These are phyloP conservation scores for bread wheat (Triticum aestivum) DNA, from an alignment of 176 grass and related monocot genomes.

Conservation along the genomic window DNA sequence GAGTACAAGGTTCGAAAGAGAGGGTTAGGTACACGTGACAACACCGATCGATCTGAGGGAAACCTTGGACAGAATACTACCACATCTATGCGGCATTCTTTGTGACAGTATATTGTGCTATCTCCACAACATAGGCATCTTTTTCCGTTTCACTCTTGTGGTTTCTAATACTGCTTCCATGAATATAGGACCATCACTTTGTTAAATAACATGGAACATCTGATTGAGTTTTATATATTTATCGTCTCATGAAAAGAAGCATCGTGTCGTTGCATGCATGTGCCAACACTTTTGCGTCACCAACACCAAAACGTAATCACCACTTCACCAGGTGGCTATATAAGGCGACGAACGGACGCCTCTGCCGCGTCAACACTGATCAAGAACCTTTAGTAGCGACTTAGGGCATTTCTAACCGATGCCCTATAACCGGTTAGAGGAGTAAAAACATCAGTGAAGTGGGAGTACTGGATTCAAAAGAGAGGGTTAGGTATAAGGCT, in stretches of 20 bases:
- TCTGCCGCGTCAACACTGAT: too few species aligned
- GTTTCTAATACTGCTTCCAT: neutral
- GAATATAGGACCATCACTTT: neutral
- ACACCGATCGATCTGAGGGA: neutral
- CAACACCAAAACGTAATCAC: too few species aligned
- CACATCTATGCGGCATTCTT: neutral
- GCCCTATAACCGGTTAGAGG: too few species aligned
- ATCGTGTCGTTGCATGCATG: neutral
- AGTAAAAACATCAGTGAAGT: neutral
- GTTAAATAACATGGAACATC: neutral
- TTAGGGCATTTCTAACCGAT: too few species aligned
- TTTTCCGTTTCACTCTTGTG: neutral
- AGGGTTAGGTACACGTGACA: neutral
- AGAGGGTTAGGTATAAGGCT: neutral
- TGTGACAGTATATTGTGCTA: neutral
- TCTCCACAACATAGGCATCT: neutral
- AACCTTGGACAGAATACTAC: neutral
- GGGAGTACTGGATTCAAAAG: neutral
- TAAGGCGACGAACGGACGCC: too few species aligned
- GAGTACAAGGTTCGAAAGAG: neutral
- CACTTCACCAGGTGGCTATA: too few species aligned
- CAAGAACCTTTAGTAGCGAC: too few species aligned
- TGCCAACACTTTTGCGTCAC: too few species aligned
- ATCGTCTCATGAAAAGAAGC: neutral
- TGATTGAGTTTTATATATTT: neutral